Evolutionary conservation across 2,329 filamentous ascomycete genomes (phyloP).

Genomic region (Pseudogymnoascus sp.): DNA sequence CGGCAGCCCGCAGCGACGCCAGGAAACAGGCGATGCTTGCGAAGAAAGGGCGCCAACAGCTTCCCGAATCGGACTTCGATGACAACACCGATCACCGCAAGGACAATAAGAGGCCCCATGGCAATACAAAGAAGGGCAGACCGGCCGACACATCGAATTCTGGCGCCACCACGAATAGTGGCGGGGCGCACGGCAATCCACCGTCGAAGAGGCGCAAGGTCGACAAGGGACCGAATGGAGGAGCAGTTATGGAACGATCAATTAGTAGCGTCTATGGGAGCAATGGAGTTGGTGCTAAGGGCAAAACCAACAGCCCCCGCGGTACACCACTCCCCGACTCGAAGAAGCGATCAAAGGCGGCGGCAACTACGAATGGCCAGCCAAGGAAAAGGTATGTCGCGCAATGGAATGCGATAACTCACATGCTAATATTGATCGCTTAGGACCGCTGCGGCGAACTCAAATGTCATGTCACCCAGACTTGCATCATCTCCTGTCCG

Average conservation of each 20-base stretch:
- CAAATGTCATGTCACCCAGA: conserved; percentile 56
- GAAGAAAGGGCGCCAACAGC: conserved; percentile 52
- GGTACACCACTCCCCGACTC: conserved; percentile 60
- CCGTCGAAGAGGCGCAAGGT: conserved; percentile 72
- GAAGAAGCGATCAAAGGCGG: conserved; percentile 66
- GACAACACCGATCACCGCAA: conserved; percentile 45
- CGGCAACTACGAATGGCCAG: conserved; percentile 56
- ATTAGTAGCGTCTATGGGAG: conserved; percentile 49
- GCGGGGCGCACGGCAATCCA: conserved; percentile 41
- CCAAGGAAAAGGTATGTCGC: conserved; percentile 63
- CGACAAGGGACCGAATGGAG: conserved; percentile 53
- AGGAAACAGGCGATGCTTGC: conserved; percentile 74
- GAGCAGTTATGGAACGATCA: conserved; percentile 56
- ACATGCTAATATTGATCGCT: conserved; percentile 17
- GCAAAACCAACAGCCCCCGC: conserved; percentile 55
- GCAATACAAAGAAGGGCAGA: conserved; percentile 56
- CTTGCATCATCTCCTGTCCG: conserved; percentile 69
- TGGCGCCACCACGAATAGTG: conserved; percentile 54
- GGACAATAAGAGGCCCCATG: conserved; percentile 56
- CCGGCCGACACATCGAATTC: conserved; percentile 42
- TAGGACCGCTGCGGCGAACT: conserved; percentile 39
- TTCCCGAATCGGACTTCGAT: conserved; percentile 69
- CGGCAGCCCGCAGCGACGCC: conserved; percentile 73
- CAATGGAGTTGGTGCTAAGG: conserved; percentile 42
- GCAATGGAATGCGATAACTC: not conserved